Evolutionary conservation across 2,329 filamentous ascomycete species (phyloP), one percentile per base, ranked within the genome.

Genomic region (Talaromyces islandicus): DNA sequence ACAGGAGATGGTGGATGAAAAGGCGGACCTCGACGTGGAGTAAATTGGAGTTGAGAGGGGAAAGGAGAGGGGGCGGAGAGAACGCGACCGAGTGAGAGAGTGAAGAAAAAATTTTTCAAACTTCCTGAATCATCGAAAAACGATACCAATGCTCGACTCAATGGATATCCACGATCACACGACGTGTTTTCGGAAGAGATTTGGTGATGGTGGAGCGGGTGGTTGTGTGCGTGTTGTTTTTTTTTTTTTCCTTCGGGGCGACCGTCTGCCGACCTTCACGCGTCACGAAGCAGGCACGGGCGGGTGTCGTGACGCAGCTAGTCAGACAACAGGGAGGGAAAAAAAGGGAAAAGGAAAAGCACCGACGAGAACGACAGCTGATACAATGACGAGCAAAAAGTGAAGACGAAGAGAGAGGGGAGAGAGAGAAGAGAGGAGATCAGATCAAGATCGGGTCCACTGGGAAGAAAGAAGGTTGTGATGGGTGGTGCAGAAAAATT

Each of bases 361-460:
- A 24, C 43, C 1, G 43, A 24, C 43, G 11, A 46, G n/a, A 46
- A 21, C 11, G 43, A 46, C 43, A 21, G 43, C 11, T 24, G 7
- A 19, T 21, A 5, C 62, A 62, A 57, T 61, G 64, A 62, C 24
- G 17, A 54, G 52, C 27, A 59, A 59, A 70, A 46, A 62, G 53
- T 14, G n/a, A 27, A 58, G 50, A 54, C 14, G 27, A 24, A 54
- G 4, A n/a, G 35, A 46, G 35, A 46, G 71, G 54, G 32, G 19
- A 21, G 19, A 24, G 41, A 46, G 43, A 24, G 21, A 14, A 25
- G 27, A 30, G 24, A 58, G 61, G 58, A 54, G 59, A 63, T 60
- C 67, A 63, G 65, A 67, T 60, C 66, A 61, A 46, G 63, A 60
- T 60, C 56, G 43, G 43, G 21, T 72, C 71, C 71, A 73, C 71